phyloP scores from a whole-genome alignment of 768 basidiomycete species.

The Phanerodontia chrysosporium region DNA sequence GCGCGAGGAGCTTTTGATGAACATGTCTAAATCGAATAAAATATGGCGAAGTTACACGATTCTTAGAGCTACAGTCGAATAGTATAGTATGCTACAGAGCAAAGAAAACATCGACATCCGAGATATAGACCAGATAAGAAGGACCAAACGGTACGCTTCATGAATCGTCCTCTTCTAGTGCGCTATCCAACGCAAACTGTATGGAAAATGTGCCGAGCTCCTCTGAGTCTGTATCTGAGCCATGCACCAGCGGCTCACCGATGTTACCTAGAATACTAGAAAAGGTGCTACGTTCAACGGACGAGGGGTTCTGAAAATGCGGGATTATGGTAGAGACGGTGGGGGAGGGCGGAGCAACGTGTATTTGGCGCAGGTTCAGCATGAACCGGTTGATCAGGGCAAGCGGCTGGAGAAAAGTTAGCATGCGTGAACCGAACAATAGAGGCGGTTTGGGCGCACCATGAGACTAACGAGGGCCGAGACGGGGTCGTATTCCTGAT shows the following conservation, averaged over 20 bases:
- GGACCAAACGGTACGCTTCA: too few species aligned
- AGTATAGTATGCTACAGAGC: too few species aligned
- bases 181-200: too few species aligned
- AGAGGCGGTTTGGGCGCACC: too few species aligned
- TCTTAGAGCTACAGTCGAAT: too few species aligned
- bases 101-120: too few species aligned
- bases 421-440: neutral
- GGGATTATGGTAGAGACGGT: neutral
- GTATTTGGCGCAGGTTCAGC: neutral
- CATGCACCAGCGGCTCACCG: neutral
- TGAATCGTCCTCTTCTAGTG: too few species aligned
- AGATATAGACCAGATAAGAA: too few species aligned
- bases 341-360: neutral
- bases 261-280: neutral
- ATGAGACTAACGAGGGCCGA: neutral
- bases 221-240: neutral
- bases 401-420: neutral
- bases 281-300: neutral
- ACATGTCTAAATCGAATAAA: too few species aligned
- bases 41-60: too few species aligned
- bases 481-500: neutral
- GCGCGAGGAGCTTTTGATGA: too few species aligned
- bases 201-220: neutral
- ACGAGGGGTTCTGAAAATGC: neutral
- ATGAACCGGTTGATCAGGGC: neutral